Evolutionary conservation across 345 rosid genomes (phyloP).

Genomic region (Aegle marmelos): DNA sequence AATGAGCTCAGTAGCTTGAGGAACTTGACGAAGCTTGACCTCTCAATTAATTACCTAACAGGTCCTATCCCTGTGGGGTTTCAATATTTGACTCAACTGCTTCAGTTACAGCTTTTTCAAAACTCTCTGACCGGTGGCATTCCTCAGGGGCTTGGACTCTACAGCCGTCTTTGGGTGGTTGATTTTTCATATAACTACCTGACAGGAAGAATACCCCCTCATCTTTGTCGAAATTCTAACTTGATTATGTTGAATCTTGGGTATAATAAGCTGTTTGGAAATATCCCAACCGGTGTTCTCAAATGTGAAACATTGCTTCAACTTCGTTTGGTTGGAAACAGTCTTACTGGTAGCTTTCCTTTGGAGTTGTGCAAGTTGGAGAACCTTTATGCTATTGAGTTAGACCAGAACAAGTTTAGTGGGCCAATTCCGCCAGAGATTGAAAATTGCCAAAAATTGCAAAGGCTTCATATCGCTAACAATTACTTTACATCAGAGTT

Average conservation of each 20-base stretch:
- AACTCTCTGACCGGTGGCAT: constrained; percentile 64
- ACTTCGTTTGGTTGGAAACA: constrained; percentile 66
- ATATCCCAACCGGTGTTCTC: constrained; percentile 58
- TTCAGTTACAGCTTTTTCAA: constrained; percentile 83
- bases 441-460: constrained; percentile 63
- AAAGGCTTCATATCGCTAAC: constrained; percentile 71
- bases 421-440: constrained; percentile 75
- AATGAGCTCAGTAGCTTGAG: constrained; percentile 54
- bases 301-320: constrained; percentile 59
- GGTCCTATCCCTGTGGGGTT: constrained; percentile 77
- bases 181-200: constrained; percentile 80
- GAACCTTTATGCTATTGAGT: constrained; percentile 71
- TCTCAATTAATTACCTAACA: constrained; percentile 69
- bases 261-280: constrained; percentile 65
- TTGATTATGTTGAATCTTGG: constrained; percentile 67
- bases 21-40: constrained; percentile 76
- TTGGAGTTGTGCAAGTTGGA: constrained; percentile 67
- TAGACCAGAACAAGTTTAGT: constrained; percentile 70
- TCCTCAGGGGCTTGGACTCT: constrained; percentile 70
- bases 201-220: constrained; percentile 73
- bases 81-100: constrained; percentile 61
- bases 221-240: constrained; percentile 52
- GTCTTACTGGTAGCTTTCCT: constrained; percentile 77
- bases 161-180: constrained; percentile 77
- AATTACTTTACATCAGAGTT: constrained; percentile 59